Percentiles rank a stretch among this genome's conserved stretches.
Evolutionary conservation across 1,284 basidiomycete species (phyloP).

Genomic region (Marasmius fiardii): DNA sequence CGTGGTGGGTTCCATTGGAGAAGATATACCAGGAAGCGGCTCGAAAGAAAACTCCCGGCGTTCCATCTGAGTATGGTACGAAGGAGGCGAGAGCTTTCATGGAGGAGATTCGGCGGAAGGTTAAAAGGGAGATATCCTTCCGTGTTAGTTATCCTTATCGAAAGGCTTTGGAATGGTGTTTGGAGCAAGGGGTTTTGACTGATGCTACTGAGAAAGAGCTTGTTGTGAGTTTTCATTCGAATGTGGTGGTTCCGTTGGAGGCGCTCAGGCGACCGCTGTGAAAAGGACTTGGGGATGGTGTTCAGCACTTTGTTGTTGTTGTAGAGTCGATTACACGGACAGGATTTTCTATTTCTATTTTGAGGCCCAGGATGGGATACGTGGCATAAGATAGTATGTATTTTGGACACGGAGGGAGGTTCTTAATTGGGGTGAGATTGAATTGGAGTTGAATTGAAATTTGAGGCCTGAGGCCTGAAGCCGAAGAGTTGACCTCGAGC

Average conservation of each 20-base stretch:
- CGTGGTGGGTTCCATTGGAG: conserved; percentile 10
- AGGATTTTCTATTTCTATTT: too few species aligned
- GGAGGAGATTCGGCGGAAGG: conserved; percentile 5
- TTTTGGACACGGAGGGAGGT: too few species aligned
- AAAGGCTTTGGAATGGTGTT: conserved; percentile 10
- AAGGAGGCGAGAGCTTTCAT: conserved; percentile 4
- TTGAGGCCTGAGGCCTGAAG: too few species aligned
- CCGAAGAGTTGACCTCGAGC: too few species aligned
- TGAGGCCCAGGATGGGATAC: too few species aligned
- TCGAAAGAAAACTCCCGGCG: conserved; percentile 2
- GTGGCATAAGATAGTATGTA: too few species aligned
- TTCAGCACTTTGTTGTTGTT: too few species aligned
- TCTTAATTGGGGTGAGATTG: too few species aligned
- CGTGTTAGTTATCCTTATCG: conserved; percentile 4
- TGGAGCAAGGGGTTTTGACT: background rate
- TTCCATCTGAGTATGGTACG: background rate
- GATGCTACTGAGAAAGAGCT: conserved; percentile 2
- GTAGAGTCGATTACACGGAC: too few species aligned
- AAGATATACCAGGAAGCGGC: conserved; percentile 4
- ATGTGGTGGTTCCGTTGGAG: conserved; percentile 11
- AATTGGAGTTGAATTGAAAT: too few species aligned
- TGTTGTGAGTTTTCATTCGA: conserved; percentile 7
- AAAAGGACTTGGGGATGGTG: background rate
- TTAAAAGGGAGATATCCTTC: conserved; percentile 7
- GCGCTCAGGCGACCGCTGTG: background rate